phyloP scores from a whole-genome alignment of 2,329 filamentous ascomycete genomes.

The Sporothrix luriei region DNA sequence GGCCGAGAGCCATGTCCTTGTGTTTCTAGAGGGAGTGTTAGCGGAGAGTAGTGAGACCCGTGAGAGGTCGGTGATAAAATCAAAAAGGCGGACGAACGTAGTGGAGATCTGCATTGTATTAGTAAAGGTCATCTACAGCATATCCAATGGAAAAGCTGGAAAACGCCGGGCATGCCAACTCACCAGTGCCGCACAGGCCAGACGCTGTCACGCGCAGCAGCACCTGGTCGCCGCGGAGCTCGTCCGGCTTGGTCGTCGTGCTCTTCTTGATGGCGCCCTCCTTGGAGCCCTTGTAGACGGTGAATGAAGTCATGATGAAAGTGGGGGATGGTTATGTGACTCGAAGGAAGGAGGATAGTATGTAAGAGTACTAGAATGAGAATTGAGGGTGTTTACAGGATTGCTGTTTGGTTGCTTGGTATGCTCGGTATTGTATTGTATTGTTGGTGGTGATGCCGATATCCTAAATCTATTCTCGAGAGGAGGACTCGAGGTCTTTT shows the following conservation, averaged over 20 bases:
- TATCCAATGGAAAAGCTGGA: not conserved
- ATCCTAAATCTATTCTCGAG: not conserved
- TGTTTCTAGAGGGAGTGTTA: slow-evolving; percentile 10
- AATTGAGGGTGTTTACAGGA: not conserved
- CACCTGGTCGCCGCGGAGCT: slow-evolving; percentile 15
- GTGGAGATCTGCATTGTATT: slow-evolving; percentile 14
- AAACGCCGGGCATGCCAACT: not conserved
- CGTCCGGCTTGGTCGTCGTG: slow-evolving; percentile 21
- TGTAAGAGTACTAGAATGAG: not conserved
- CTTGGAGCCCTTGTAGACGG: slow-evolving; percentile 13
- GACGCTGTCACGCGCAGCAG: slow-evolving; percentile 14
- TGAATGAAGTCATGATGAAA: slow-evolving; percentile 16
- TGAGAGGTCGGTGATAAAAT: not conserved
- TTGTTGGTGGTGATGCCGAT: not conserved
- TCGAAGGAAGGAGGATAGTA: not conserved
- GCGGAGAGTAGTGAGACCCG: not conserved
- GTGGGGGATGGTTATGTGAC: not conserved
- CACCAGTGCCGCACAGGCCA: slow-evolving; percentile 22
- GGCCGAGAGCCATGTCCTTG: slow-evolving; percentile 9
- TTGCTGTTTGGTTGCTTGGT: not conserved
- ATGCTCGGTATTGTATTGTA: too few species aligned
- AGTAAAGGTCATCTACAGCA: not conserved
- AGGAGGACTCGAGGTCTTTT: slow-evolving; percentile 9
- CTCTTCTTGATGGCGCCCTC: slow-evolving; percentile 25
- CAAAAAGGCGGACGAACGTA: not conserved